A percentile compares a stretch with the other conserved stretches of the same genome.
These are phyloP conservation scores for Hura crepitans DNA, from an alignment of 441 rosid species.

Conservation along the genomic window DNA sequence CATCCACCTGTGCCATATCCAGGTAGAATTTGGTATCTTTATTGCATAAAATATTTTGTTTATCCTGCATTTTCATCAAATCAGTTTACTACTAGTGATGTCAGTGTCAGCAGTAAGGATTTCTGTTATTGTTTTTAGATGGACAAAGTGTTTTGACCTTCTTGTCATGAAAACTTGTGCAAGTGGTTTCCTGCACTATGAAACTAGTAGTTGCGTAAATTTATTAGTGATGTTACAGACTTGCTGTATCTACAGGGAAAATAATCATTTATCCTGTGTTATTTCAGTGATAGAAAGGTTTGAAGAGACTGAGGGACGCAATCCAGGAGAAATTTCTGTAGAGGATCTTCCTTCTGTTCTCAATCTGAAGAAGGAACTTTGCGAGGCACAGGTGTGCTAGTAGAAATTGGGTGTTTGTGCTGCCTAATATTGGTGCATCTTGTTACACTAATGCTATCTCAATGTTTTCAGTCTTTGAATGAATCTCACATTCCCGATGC, in stretches of 20 bases:
- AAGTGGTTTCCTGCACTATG: background rate
- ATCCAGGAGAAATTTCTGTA: slow-evolving; percentile 43
- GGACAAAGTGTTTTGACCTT: background rate
- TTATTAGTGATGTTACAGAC: background rate
- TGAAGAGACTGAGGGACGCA: slow-evolving; percentile 58
- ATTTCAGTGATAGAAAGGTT: slow-evolving; percentile 65
- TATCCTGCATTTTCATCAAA: background rate
- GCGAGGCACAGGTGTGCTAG: slow-evolving; percentile 51
- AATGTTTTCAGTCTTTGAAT: slow-evolving; percentile 41
- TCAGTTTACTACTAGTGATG: background rate
- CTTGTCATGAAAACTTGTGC: background rate
- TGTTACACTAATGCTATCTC: background rate
- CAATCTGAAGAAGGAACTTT: slow-evolving; percentile 54
- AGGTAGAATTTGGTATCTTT: background rate
- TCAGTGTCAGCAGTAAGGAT: background rate
- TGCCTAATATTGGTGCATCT: background rate
- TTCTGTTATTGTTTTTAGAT: background rate
- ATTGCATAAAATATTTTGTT: background rate
- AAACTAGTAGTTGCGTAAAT: background rate
- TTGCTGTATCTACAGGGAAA: background rate
- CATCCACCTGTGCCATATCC: background rate
- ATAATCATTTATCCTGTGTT: background rate
- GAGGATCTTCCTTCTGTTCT: slow-evolving; percentile 56
- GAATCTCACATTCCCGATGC: slow-evolving; percentile 55
- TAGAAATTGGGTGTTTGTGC: slow-evolving; percentile 1